Evolutionary conservation across 2,329 filamentous ascomycete genomes (phyloP).

Genomic region (Ophiostoma triangulosporum): DNA sequence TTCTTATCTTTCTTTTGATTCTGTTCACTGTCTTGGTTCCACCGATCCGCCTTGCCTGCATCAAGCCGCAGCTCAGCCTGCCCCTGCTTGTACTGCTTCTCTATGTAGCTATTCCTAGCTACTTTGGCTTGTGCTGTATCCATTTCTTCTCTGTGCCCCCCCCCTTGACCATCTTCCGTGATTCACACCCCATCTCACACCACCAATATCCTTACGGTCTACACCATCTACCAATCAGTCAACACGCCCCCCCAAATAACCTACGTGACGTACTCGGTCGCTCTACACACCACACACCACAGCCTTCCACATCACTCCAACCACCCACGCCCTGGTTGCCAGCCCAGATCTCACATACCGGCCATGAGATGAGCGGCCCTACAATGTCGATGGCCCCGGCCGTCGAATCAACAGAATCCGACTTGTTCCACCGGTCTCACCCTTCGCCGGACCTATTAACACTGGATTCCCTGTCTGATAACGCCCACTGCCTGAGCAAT

Average conservation of each 20-base stretch:
- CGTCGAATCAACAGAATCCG: conserved; percentile 22
- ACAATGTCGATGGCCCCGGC: conserved; percentile 27
- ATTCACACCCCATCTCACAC: conserved; percentile 8
- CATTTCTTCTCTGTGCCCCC: background rate
- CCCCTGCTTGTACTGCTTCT: conserved; percentile 1
- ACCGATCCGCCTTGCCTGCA: conserved; percentile 6
- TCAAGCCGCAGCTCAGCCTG: conserved; percentile 6
- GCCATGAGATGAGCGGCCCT: conserved; percentile 30
- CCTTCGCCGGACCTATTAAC: conserved; percentile 21
- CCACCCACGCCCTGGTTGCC: conserved; percentile 4
- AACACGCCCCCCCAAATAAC: conserved; percentile 5
- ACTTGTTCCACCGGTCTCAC: conserved; percentile 23
- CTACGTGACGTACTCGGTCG: conserved; percentile 1
- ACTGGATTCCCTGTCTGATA: conserved; percentile 13
- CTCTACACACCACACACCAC: background rate
- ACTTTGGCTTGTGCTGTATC: background rate
- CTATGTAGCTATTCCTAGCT: no score
- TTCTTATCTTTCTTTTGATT: no score
- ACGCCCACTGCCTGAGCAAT: background rate
- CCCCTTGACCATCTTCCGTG: conserved; percentile 8
- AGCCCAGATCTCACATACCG: conserved; percentile 8
- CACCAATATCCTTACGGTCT: conserved; percentile 2
- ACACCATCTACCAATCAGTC: conserved; percentile 1
- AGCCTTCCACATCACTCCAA: background rate
- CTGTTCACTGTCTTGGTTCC: background rate